Evolutionary conservation across 148 eudicot species (phyloP), one percentile per base, ranked within the genome.

Genomic region (Vaccinium darrowii): DNA sequence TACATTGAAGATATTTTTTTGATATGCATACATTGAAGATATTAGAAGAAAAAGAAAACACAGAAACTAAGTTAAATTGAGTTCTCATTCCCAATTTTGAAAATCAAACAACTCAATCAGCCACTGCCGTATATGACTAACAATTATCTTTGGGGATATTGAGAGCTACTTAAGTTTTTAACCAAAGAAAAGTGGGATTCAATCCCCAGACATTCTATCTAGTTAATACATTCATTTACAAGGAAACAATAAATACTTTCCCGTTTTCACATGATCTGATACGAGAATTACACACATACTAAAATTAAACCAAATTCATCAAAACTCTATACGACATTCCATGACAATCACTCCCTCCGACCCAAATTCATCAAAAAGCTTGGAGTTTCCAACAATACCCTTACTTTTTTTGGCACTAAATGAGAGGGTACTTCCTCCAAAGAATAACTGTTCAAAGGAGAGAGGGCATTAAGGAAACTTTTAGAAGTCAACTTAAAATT

Each of bases 1-100:
- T 80, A 43, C 3, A 25, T 36, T 18, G n/a, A 49, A 80, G 39
- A n/a, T 50, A 80, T 39, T 90, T 36, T 36, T 36, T 36, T 36
- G 0, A 36, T 36, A 36, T 36, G 39, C 39, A 36, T 80, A 43
- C 3, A 25, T 36, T 18, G n/a, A 49, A 80, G 39, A n/a, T 50
- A 80, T 21, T 90, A 80, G 53, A 72, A 27, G 36, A 36, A 36
- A 36, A 36, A 5, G 72, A 7, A 43, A 58, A 54, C 13, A 56
- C 8, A 33, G 49, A 54, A 23, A 21, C 27, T 43, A 13, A 47
- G 16, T 60, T 47, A 39, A 57, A 82, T 69, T 18, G 49, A 53
- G 13, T 53, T 72, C 7, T 30, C 74, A 23, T 36, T 71, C 77
- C 60, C 49, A 18, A 82, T 71, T 25, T 16, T 51, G 16, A 72